Base-by-base conservation (phyloP, 2,329 filamentous ascomycete species). In the Cladosporium colombiae region DNA sequence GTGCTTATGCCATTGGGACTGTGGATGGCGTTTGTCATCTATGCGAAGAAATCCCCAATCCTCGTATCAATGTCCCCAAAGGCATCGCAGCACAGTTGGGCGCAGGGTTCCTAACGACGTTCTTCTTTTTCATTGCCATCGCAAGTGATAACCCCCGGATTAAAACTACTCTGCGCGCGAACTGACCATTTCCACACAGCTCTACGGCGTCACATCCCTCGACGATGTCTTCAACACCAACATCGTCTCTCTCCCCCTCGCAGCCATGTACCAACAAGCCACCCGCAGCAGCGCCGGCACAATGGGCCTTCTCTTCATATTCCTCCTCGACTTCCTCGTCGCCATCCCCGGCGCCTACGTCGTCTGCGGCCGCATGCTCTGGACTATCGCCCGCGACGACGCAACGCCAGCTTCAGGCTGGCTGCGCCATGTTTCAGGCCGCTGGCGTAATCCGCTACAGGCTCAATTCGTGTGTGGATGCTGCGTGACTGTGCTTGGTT, bases 1-100 rank as follows among this genome's bases (percentile, higher is more conserved):
- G 88, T 23, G 88, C 87, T 2, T 91, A 86, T 72, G 83, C 85
- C 35, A 84, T 90, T 5, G 89, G 88, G 2, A 85, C 86, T 0
- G 84, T 87, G 0, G 88, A 91, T 70, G 84, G 84, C 25, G 84
- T 85, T 1, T 85, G 85, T 1, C 89, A 90, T 72, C 74, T 90
- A 49, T 85, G 86, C 0, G 88, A 91, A 74, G 88, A 90, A 74
- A 88, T 89, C 49, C 86, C 76, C 0, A 69, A 72, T 50, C 82
- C 83, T 0, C 77, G 78, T 58, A 76, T 78, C 27, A 86, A 86
- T 67, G 79, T 87, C 1, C 86, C 86, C 16, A 81, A 84, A 11
- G 83, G 80, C 3, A 81, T 87, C 18, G 78, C 79, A 2, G 78
- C 85, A 3, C 82, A 86, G 66, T 77, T 87, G 58, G 75, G 74